These are phyloP conservation scores for Endogone sp. DNA, from an alignment of 192 early-diverging fungal genomes.

Conservation along the genomic window DNA sequence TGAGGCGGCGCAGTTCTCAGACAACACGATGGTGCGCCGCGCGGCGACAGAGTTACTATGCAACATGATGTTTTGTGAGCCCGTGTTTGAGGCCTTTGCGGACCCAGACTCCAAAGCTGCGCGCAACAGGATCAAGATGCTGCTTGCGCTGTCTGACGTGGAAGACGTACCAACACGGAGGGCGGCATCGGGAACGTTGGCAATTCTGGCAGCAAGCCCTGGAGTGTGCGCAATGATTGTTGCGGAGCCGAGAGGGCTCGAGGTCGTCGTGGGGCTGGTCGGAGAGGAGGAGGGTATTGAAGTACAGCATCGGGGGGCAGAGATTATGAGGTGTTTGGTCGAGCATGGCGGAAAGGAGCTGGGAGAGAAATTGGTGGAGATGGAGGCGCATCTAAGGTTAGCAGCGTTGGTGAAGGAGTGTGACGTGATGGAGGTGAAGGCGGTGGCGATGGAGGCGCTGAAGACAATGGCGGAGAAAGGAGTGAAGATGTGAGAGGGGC, in stretches of 20 bases:
- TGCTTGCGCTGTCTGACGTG: slow-evolving; percentile 83
- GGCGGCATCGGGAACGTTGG: slow-evolving; percentile 83
- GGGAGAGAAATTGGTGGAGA: slow-evolving; percentile 38
- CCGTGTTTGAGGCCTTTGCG: slow-evolving; percentile 77
- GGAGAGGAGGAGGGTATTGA: slow-evolving; percentile 49
- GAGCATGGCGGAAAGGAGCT: slow-evolving; percentile 37
- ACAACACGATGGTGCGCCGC: slow-evolving; percentile 71
- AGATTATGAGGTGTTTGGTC: slow-evolving; percentile 68
- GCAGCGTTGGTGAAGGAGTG: slow-evolving; percentile 43
- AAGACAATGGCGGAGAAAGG: slow-evolving; percentile 46
- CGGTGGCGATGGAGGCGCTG: slow-evolving; percentile 54
- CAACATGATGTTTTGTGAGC: slow-evolving; percentile 85
- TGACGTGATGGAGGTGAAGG: slow-evolving; percentile 39
- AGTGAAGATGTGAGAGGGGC: slow-evolving; percentile 13
- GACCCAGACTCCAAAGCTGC: slow-evolving; percentile 34
- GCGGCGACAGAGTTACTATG: slow-evolving; percentile 91
- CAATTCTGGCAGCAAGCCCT: slow-evolving; percentile 63
- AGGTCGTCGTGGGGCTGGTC: slow-evolving; percentile 31
- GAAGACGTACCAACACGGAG: slow-evolving; percentile 81
- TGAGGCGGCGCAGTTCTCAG: slow-evolving; percentile 78
- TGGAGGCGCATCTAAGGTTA: slow-evolving; percentile 15
- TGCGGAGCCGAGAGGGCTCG: background rate
- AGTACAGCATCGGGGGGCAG: slow-evolving; percentile 66
- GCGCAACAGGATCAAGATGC: slow-evolving; percentile 63
- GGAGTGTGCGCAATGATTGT: slow-evolving; percentile 55